Evolutionary conservation across 2,329 filamentous ascomycete genomes (phyloP).

Genomic region (Fusarium liriodendri): DNA sequence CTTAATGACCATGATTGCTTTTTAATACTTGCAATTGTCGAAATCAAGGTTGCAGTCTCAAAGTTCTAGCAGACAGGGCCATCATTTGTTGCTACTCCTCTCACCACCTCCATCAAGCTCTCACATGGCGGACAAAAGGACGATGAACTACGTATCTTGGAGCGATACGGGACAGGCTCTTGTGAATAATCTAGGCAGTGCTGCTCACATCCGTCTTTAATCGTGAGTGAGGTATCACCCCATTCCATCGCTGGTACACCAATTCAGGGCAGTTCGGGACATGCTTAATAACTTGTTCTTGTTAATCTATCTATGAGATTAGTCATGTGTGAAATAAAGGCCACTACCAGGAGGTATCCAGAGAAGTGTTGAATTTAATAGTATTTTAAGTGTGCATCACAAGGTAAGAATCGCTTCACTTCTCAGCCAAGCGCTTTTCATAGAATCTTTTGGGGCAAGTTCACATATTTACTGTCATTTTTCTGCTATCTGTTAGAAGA

Average conservation of each 20-base stretch:
- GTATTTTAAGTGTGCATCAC: no score
- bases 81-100: no score
- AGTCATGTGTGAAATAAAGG: not conserved
- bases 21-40: not conserved
- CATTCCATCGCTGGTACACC: not conserved
- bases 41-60: not conserved
- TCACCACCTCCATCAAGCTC: no score
- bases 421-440: not conserved
- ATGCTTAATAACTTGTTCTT: not conserved
- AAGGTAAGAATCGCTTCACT: no score
- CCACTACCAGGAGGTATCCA: not conserved
- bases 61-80: not conserved
- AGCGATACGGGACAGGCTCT: not conserved
- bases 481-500: not conserved
- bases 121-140: not conserved
- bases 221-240: not conserved
- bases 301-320: not conserved
- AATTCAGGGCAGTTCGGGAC: not conserved
- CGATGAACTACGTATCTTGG: rapidly evolving
- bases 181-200: not conserved
- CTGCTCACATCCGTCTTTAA: not conserved
- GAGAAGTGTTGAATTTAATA: not conserved
- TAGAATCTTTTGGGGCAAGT: not conserved
- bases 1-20: not conserved
- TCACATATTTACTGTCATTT: not conserved